Base-by-base conservation (phyloP, 73 alveolate genomes). In the Paraurostyla sp. region DNA sequence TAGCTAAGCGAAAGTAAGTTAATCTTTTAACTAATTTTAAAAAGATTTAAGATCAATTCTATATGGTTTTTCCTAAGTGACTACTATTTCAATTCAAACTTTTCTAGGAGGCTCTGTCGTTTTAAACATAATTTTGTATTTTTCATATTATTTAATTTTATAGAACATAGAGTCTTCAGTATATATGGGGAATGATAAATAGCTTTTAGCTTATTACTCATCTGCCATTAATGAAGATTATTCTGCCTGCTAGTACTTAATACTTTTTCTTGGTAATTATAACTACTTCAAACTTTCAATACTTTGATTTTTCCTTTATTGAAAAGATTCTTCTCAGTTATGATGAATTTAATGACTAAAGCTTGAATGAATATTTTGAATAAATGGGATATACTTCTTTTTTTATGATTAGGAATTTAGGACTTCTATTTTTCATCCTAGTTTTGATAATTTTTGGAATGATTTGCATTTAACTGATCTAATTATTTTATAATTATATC, bases 161-260 rank as follows among this genome's bases (percentile, higher is more conserved):
- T 60, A 60, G 78, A 27, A 30, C 51, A 27, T 7, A 60, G 30
- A 30, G 50, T 6, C 23, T 60, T 13, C 30, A 60, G 30, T 27
- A 60, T 60, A 27, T 60, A 23, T 60, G 78, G 78, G 78, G 50
- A 6, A 60, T 60, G 78, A 60, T 60, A 25, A 60, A 60, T 27
- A 32, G n/a, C 13, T 60, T 60, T 23, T 60, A 60, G 32, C 22
- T 60, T 7, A 60, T 60, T 6, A 60, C 78, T 60, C 78, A 60
- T 60, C 22, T 60, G 32, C 78, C 78, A 16, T 27, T 60, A 32
- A 7, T 9, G 3, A 60, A 60, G 20, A 60, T 27, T 6, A 60
- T 60, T 27, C 78, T 60, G 4, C 78, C 78, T 60, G 25, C 50
- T 16, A 60, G 22, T 60, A 60, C 9, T 4, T 13, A 7, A 6